phyloP scores from a whole-genome alignment of 179 eudicot species.

The Amaranthus tricolor region DNA sequence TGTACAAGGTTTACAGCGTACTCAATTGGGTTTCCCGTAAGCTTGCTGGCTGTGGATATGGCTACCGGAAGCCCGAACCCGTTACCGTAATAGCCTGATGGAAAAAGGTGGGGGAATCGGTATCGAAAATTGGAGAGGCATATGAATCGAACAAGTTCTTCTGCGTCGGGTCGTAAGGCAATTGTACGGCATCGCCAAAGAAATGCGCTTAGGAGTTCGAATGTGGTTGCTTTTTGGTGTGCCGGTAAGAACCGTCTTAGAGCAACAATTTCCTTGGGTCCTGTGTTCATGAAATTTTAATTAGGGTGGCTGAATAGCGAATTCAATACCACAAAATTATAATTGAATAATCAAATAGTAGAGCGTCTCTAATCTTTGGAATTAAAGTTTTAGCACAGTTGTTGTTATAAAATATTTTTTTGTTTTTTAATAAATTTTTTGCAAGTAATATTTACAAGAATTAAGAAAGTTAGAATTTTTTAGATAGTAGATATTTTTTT shows the following conservation, averaged over 20 bases:
- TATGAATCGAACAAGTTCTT: constrained; percentile 35
- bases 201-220: constrained; percentile 42
- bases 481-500: no score
- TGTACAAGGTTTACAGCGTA: constrained; percentile 41
- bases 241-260: constrained; percentile 34
- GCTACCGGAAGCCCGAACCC: constrained; percentile 35
- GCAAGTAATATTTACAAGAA: no score
- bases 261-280: constrained; percentile 23
- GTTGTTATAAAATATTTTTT: no score
- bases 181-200: constrained; percentile 50
- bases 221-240: constrained; percentile 27
- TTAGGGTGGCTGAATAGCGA: no score
- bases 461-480: no score
- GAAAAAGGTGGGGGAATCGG: constrained; percentile 31
- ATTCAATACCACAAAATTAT: no score
- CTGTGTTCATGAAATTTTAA: constrained; percentile 6
- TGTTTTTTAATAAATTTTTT: no score
- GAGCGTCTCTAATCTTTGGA: no score
- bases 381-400: no score
- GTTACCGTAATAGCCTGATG: constrained; percentile 52
- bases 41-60: constrained; percentile 27
- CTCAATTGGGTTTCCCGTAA: constrained; percentile 31
- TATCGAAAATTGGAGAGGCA: constrained; percentile 29
- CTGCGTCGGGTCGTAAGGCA: constrained; percentile 31
- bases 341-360: no score